These are phyloP conservation scores for Sedum album DNA, from an alignment of 164 flowering plant species.

Conservation along the genomic window DNA sequence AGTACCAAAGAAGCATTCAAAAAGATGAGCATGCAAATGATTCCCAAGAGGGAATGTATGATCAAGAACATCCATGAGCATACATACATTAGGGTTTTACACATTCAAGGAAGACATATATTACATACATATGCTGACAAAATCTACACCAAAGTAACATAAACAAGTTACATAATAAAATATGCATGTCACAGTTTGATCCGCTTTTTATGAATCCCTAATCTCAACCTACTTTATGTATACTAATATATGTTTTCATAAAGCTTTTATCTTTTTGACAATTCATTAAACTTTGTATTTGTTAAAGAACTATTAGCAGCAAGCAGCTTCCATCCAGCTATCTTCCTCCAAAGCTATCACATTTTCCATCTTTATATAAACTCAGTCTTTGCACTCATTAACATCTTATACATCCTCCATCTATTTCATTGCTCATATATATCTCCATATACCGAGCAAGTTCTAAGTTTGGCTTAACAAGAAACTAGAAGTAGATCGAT, in stretches of 20 bases:
- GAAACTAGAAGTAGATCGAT: neutral
- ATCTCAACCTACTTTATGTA: neutral
- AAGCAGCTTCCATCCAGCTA: constrained; percentile 8
- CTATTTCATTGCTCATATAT: neutral
- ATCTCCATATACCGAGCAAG: neutral
- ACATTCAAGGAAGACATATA: neutral
- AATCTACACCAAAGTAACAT: neutral
- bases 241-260: neutral
- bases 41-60: neutral
- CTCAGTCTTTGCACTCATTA: neutral
- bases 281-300: neutral
- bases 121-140: constrained; percentile 6
- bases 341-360: constrained; percentile 7
- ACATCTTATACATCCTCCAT: neutral
- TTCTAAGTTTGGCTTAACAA: no score
- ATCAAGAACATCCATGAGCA: constrained; percentile 1
- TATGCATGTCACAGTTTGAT: neutral
- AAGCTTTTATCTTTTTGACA: neutral
- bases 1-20: neutral
- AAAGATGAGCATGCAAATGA: constrained; percentile 6
- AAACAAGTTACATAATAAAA: constrained; percentile 1
- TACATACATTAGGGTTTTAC: neutral
- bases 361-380: constrained; percentile 5
- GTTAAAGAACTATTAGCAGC: neutral
- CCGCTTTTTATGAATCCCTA: neutral